Percentiles rank a stretch among this genome's conserved stretches.
Evolutionary conservation across 805 yeast species (phyloP).

Genomic region (Candida awuae): DNA sequence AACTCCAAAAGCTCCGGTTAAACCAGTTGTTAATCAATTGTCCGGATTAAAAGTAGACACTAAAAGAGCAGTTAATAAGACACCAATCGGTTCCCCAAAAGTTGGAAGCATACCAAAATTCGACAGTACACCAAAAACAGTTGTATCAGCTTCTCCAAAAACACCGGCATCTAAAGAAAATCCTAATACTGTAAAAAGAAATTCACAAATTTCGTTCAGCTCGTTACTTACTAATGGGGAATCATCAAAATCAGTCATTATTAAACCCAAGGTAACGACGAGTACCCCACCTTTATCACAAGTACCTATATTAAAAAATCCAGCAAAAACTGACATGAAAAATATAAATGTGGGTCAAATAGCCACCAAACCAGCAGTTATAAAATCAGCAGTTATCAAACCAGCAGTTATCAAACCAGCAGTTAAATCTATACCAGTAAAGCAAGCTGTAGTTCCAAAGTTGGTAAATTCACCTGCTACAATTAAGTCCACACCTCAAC

Average conservation of each 20-base stretch:
- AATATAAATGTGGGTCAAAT: not conserved
- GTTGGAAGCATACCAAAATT: not conserved
- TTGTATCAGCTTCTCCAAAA: not conserved
- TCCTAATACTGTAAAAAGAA: no score
- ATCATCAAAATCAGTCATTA: conserved; percentile 14
- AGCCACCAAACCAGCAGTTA: not conserved
- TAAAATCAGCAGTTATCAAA: not conserved
- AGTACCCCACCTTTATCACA: no score
- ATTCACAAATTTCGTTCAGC: conserved; percentile 1
- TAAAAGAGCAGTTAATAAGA: not conserved
- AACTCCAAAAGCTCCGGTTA: conserved; percentile 12
- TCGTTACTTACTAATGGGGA: conserved; percentile 14
- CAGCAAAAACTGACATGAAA: not conserved
- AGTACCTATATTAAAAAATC: no score
- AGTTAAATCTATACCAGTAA: no score
- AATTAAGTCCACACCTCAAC: not conserved
- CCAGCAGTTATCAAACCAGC: not conserved
- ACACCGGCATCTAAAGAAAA: not conserved
- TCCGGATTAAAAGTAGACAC: not conserved
- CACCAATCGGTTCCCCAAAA: not conserved
- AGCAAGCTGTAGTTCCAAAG: no score
- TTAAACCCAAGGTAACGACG: not conserved
- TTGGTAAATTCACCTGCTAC: not conserved
- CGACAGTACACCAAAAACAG: not conserved
- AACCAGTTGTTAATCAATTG: conserved; percentile 12